Base-by-base conservation (phyloP, 352 stramenopile genomes). In the Discostella stelligera region DNA sequence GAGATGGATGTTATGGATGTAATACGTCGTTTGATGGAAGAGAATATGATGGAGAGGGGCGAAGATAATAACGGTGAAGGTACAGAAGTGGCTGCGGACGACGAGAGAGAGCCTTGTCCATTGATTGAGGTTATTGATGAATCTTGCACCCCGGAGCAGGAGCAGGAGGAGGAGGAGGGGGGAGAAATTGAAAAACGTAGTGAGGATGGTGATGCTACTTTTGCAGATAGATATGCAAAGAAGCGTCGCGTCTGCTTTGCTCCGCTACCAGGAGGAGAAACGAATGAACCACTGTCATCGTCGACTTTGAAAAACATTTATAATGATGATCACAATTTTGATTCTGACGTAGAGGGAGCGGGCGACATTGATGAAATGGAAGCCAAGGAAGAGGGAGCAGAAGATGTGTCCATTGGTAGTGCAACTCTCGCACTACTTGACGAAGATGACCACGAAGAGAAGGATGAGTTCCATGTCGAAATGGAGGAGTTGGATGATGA, bases 401-500 rank as follows among this genome's bases (percentile, higher is more conserved):
- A 3, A 50, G 23, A 14, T n/a, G 11, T 25, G 6, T 37, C 18
- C 13, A 20, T 20, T 41, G 60, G 6, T 21, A 16, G 21, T 13
- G 48, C 9, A 13, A 30, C 50, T 18, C 21, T 74, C 30, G 64
- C 55, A n/a, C 21, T 79, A 27, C 71, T 85, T 1, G 3, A 72
- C 54, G 58, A 85, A 60, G 60, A 79, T 53, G 63, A 84, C 54
- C 55, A 85, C 20, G 80, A 89, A 21, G 61, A 86, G 18, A 71
- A 89, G 21, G 71, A 83, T 30, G 86, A 93, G 49, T 86, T 85
- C 25, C 58, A 85, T 27, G 65, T 82, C 13, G 66, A 81, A 10
- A 79, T 64, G 25, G 75, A 82, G 25, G 82, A 80, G 63, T n/a
- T 89, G 6, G 94, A 98, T 60, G 86, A 98, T 54, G 95, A 98